These are phyloP conservation scores for Ceratocystis huliohia DNA, from an alignment of 2,329 filamentous ascomycete species.

Conservation along the genomic window DNA sequence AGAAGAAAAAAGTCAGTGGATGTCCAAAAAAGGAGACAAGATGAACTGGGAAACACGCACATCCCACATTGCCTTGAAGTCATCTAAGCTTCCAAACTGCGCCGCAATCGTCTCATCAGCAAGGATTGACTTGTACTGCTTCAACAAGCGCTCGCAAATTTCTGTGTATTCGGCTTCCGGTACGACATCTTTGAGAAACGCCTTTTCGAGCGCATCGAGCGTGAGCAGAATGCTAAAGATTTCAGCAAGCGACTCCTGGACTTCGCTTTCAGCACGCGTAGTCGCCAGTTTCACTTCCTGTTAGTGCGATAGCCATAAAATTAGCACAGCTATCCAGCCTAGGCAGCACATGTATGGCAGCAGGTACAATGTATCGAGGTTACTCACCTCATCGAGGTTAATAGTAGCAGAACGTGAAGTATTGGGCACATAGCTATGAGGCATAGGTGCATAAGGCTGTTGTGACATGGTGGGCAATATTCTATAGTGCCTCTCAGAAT, in stretches of 20 bases:
- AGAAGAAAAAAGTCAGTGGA: slow-evolving; percentile 10
- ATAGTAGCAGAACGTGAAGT: slow-evolving; percentile 74
- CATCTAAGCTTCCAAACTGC: slow-evolving; percentile 77
- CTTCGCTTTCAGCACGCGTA: slow-evolving; percentile 75
- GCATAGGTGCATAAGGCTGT: slow-evolving; percentile 76
- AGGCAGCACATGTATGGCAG: neutral
- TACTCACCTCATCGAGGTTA: slow-evolving; percentile 72
- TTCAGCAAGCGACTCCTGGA: slow-evolving; percentile 92
- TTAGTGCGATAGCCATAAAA: neutral
- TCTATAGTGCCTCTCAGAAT: neutral
- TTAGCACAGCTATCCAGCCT: neutral
- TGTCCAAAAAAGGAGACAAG: neutral
- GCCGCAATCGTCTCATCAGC: slow-evolving; percentile 81
- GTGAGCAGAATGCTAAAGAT: slow-evolving; percentile 97
- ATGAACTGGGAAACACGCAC: slow-evolving; percentile 40
- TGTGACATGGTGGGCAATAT: slow-evolving; percentile 32
- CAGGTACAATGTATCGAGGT: slow-evolving; percentile 6
- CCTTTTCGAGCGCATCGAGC: slow-evolving; percentile 88
- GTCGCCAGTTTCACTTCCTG: slow-evolving; percentile 88
- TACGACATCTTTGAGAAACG: slow-evolving; percentile 90
- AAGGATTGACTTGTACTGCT: slow-evolving; percentile 92
- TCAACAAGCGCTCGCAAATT: slow-evolving; percentile 82
- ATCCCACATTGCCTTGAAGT: slow-evolving; percentile 85
- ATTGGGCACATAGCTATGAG: slow-evolving; percentile 83
- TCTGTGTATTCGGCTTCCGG: slow-evolving; percentile 88